Base-by-base conservation (phyloP, 2,329 filamentous ascomycete genomes). In the Fusarium sp. region DNA sequence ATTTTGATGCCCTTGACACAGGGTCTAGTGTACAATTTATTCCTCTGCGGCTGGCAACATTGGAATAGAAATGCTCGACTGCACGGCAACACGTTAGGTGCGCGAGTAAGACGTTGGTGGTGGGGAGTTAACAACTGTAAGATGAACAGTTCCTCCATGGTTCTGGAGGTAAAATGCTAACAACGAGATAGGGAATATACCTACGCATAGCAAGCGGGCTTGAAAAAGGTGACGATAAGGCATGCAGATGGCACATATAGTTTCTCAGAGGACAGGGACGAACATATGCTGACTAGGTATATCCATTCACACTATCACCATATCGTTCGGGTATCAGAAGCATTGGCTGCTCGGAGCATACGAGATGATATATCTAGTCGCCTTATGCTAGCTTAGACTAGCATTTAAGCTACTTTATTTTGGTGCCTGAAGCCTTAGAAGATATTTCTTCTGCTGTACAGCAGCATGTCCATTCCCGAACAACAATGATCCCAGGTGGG, bases 31-130 rank as follows among this genome's bases (percentile, higher is more conserved):
- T 98, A 95, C 87, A 96, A 95, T 65, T 85, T 98, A 42, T 87
- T 91, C 16, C 87, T 97, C 57, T 89, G 89, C 72, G 96, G 95
- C 59, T 98, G 95, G 95, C 90, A 94, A 76, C 88, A 92, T 79
- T 97, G 92, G 92, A 98, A 98, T 80, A 87, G 88, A 65, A 91
- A 87, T 63, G 91, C 93, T 16, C 90, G 90, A 77, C 86, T 97
- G 72, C 90, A 89, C 68, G 96, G 96, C 11, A 89, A 89, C 73
- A 90, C 89, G 27, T 83, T 92, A 18, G 96, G 96, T 24, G 93
- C 92, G 9, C 89, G 88, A 72, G 83, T 96, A 51, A 87, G 96
- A 74, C 86, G 94, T 72, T 98, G 95, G 96, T 99, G 96, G 95
- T 98, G 94, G 84, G 89, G 88, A 24, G 92, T 97, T 20, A 98